A percentile compares a stretch with the other conserved stretches of the same genome.
These are phyloP conservation scores for Zopfia rhizophila DNA, from an alignment of 2,329 filamentous ascomycete genomes.

Conservation along the genomic window DNA sequence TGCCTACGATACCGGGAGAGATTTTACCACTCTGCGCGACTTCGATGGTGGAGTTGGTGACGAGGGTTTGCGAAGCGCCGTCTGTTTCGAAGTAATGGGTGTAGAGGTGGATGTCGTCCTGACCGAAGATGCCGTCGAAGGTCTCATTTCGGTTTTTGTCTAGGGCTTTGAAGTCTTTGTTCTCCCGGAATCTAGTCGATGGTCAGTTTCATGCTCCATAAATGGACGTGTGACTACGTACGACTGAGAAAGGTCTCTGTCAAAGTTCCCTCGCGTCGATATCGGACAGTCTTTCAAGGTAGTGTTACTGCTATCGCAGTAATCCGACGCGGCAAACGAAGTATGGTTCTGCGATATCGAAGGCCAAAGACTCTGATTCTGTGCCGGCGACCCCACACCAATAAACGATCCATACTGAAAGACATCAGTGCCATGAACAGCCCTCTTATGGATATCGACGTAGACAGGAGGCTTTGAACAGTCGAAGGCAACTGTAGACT, in stretches of 20 bases:
- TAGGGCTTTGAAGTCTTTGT: slow-evolving; percentile 35
- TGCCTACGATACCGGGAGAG: slow-evolving; percentile 49
- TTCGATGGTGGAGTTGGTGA: slow-evolving; percentile 48
- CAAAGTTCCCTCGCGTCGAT: slow-evolving; percentile 49
- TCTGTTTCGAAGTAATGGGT: slow-evolving; percentile 55
- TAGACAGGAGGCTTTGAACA: slow-evolving; percentile 54
- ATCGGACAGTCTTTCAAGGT: slow-evolving; percentile 43
- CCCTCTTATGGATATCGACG: slow-evolving; percentile 57
- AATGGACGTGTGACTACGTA: slow-evolving; percentile 22
- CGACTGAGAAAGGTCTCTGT: slow-evolving; percentile 41
- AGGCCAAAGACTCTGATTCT: slow-evolving; percentile 58
- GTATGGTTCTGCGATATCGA: slow-evolving; percentile 56
- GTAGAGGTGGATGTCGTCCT: slow-evolving; percentile 50
- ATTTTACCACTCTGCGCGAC: slow-evolving; percentile 45
- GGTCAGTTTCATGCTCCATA: not conserved
- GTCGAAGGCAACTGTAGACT: slow-evolving; percentile 50
- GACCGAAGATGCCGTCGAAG: slow-evolving; percentile 41
- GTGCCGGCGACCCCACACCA: slow-evolving; percentile 54
- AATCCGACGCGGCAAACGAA: slow-evolving; percentile 47
- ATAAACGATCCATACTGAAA: slow-evolving; percentile 59
- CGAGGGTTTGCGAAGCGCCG: slow-evolving; percentile 46
- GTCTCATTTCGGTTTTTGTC: slow-evolving; percentile 35
- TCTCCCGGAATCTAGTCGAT: slow-evolving; percentile 36
- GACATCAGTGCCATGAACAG: slow-evolving; percentile 51
- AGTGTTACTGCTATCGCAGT: slow-evolving; percentile 49